Percentiles rank a stretch among this genome's conserved stretches.
phyloP scores from a whole-genome alignment of 164 flowering plant species.

The Tinospora cordifolia region DNA sequence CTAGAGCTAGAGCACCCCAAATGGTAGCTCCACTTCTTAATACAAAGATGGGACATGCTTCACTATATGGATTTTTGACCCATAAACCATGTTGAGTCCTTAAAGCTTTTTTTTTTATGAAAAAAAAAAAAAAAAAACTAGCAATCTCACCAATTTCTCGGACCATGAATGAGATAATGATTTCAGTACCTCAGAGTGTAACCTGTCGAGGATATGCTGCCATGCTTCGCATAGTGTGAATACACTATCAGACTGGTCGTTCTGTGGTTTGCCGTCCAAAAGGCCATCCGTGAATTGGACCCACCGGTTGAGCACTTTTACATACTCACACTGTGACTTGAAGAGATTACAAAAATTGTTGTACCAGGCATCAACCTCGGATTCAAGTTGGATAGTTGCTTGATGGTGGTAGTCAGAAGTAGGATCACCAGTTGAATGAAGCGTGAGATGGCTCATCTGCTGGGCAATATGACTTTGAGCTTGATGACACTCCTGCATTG shows the following conservation, averaged over 20 bases:
- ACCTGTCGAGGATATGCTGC: slow-evolving; percentile 47
- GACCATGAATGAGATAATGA: slow-evolving; percentile 2
- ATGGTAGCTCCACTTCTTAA: neutral
- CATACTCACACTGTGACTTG: slow-evolving; percentile 51
- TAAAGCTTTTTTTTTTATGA: too few relatives aligned
- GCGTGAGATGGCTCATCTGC: slow-evolving; percentile 44
- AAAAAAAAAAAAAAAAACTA: too few relatives aligned
- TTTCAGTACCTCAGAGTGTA: slow-evolving; percentile 56
- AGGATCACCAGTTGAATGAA: slow-evolving; percentile 43
- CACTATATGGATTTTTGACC: neutral
- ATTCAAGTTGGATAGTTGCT: slow-evolving; percentile 62
- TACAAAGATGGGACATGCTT: neutral
- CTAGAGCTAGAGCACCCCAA: neutral
- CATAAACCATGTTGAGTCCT: neutral
- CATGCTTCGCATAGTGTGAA: slow-evolving; percentile 50
- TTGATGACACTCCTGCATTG: slow-evolving; percentile 71
- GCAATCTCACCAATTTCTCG: neutral
- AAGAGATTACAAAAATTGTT: slow-evolving; percentile 51
- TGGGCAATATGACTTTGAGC: slow-evolving; percentile 60
- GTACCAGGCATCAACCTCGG: slow-evolving; percentile 60
- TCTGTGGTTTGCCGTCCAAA: slow-evolving; percentile 27
- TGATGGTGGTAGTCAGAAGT: slow-evolving; percentile 54
- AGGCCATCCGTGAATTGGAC: slow-evolving; percentile 42
- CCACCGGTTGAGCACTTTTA: slow-evolving; percentile 53
- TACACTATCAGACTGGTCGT: slow-evolving; percentile 26